Percentiles rank a stretch among this genome's conserved stretches.
phyloP scores from a whole-genome alignment of 805 yeast species.

The Ogataea paradorogensis region DNA sequence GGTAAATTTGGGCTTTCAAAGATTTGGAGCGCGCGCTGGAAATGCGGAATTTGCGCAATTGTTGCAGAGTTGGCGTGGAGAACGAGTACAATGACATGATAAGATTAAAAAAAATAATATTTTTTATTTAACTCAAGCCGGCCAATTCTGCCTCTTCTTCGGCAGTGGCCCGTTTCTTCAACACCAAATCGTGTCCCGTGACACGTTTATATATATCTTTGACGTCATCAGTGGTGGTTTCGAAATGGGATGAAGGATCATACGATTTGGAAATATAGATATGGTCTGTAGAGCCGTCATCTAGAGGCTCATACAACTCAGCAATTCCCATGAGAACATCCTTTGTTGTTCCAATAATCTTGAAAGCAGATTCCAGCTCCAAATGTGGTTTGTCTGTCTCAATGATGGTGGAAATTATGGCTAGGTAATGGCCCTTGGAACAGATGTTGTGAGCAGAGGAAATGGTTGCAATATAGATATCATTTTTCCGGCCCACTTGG shows the following conservation, averaged over 20 bases:
- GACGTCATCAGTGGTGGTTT: constrained; percentile 93
- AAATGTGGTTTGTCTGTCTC: constrained; percentile 91
- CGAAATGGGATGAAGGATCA: constrained; percentile 95
- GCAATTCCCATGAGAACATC: constrained; percentile 94
- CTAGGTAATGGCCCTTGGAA: constrained; percentile 84
- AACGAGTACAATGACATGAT: constrained; percentile 56
- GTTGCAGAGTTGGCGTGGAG: constrained; percentile 55
- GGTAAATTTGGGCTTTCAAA: constrained; percentile 61
- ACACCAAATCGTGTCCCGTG: constrained; percentile 86
- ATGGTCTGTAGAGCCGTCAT: constrained; percentile 76
- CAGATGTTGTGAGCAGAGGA: constrained; percentile 89
- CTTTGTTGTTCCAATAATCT: constrained; percentile 71
- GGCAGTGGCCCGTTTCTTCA: constrained; percentile 68
- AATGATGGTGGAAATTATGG: constrained; percentile 89
- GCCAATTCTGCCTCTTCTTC: constrained; percentile 58
- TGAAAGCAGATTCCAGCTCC: constrained; percentile 92
- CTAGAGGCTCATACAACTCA: constrained; percentile 81
- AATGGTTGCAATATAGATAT: constrained; percentile 88
- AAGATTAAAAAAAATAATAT: constrained; percentile 3
- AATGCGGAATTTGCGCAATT: constrained; percentile 69
- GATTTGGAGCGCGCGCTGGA: constrained; percentile 61
- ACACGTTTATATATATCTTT: constrained; percentile 90
- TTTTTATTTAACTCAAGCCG: constrained; percentile 23
- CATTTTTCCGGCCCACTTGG: constrained; percentile 89
- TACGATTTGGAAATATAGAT: constrained; percentile 84